phyloP scores from a whole-genome alignment of 2,329 filamentous ascomycete species.

The Cyclaneusma minus region DNA sequence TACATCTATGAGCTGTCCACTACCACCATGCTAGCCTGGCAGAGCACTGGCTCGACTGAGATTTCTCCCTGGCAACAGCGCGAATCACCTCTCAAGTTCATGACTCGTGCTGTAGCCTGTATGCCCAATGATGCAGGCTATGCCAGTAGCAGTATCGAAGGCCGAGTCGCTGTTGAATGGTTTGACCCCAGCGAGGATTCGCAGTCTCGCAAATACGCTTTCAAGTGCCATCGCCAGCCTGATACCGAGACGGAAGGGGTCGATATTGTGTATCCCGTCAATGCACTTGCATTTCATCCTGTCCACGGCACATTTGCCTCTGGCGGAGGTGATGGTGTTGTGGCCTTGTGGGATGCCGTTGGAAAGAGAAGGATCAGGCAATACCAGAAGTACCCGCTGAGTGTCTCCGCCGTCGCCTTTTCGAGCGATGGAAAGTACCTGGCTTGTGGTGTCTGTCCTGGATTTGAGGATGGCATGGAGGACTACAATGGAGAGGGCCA shows the following conservation, averaged over 20 bases:
- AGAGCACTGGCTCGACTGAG: slow-evolving; percentile 27
- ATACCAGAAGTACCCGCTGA: slow-evolving; percentile 49
- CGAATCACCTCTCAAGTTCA: slow-evolving; percentile 89
- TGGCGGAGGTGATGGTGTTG: slow-evolving; percentile 56
- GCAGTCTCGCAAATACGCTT: slow-evolving; percentile 89
- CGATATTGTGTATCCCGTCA: slow-evolving; percentile 62
- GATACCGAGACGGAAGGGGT: slow-evolving; percentile 36
- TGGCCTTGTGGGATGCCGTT: slow-evolving; percentile 57
- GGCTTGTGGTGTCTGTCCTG: slow-evolving; percentile 51
- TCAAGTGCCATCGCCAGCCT: slow-evolving; percentile 89
- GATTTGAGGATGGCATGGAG: slow-evolving; percentile 59
- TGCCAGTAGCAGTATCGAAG: slow-evolving; percentile 83
- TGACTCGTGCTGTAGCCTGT: slow-evolving; percentile 82
- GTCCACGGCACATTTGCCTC: slow-evolving; percentile 50
- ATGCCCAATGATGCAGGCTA: slow-evolving; percentile 97
- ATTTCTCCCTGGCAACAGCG: slow-evolving; percentile 81
- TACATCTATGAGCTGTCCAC: slow-evolving; percentile 82
- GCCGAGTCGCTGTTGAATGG: slow-evolving; percentile 92
- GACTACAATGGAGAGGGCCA: slow-evolving; percentile 58
- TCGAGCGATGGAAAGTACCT: slow-evolving; percentile 47
- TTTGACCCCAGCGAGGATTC: slow-evolving; percentile 81
- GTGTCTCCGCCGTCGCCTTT: slow-evolving; percentile 48
- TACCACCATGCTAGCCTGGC: slow-evolving; percentile 39
- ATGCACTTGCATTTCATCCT: slow-evolving; percentile 56
- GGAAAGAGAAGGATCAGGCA: slow-evolving; percentile 55